phyloP scores from a whole-genome alignment of 2,329 filamentous ascomycete genomes.

The Chaetomiaceae sp. region DNA sequence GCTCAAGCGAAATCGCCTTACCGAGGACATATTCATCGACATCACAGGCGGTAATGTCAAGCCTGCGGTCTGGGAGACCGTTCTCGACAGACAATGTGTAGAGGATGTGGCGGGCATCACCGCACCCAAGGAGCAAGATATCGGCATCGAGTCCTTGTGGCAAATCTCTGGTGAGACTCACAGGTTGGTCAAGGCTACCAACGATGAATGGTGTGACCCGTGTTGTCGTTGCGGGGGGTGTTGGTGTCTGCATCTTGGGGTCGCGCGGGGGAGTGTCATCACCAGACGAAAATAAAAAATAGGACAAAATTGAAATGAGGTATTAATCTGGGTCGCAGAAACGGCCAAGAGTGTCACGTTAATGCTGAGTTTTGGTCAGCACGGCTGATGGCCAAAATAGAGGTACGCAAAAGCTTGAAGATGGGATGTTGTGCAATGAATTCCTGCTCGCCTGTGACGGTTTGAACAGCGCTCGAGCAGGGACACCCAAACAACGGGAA shows the following conservation, averaged over 20 bases:
- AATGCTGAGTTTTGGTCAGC: too few species aligned
- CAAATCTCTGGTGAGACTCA: constrained; percentile 42
- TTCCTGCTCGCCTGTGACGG: too few species aligned
- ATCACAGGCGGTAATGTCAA: constrained; percentile 57
- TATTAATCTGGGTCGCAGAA: too few species aligned
- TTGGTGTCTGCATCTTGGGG: constrained; percentile 14
- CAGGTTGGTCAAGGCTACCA: constrained; percentile 51
- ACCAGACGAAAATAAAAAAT: too few species aligned
- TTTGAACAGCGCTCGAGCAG: too few species aligned
- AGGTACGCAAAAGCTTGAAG: too few species aligned
- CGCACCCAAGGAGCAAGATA: constrained; percentile 51
- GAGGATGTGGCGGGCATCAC: constrained; percentile 52
- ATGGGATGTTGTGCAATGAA: too few species aligned
- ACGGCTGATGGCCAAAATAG: too few species aligned
- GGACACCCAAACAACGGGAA: too few species aligned
- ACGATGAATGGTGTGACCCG: constrained; percentile 38
- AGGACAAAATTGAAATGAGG: too few species aligned
- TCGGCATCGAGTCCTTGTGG: constrained; percentile 46
- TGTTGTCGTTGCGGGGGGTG: neutral
- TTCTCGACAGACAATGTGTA: constrained; percentile 45
- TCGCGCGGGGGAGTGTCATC: too few species aligned
- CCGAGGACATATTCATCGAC: constrained; percentile 45
- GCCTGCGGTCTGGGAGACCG: constrained; percentile 20
- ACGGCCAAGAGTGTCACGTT: too few species aligned
- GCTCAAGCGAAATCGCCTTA: constrained; percentile 27